Evolutionary conservation across 2,329 filamentous ascomycete species (phyloP), one percentile per base, ranked within the genome.

Genomic region (Xylaria sp.): DNA sequence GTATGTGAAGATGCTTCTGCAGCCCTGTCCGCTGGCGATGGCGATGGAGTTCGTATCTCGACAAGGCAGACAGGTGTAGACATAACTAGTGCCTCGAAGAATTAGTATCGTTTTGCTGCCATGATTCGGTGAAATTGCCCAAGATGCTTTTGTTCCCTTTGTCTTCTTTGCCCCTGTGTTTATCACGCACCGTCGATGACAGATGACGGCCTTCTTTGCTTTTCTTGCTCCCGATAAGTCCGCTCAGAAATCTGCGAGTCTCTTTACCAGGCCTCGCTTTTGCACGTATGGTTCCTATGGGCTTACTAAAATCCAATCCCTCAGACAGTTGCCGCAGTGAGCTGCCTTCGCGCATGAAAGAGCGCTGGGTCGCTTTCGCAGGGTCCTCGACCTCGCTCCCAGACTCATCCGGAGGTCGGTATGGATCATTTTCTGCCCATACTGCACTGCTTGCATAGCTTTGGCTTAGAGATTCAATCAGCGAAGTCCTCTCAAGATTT

Each of bases 351-450:
- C 71, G 75, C 56, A 68, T 63, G 59, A 72, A 72, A 26, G 73
- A 68, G 11, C 72, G 74, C 44, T 74, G 74, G 1, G 70, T 48
- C n/a, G 66, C 42, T 48, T 66, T 74, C 31, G 74, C 73, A 11
- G 67, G 65, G 11, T 69, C 67, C 17, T 83, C 82, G 44, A 76
- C 67, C 13, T 87, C 86, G 71, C 85, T 87, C 15, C 84, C 85
- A 1, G 86, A 86, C 15, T 85, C 87, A 1, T 84, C 84, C 0
- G 85, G 84, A 3, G 84, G 79, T 0, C 76, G 77, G 31, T 76
- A 78, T 9, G 73, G 66, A 59, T 81, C 78, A 54, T 76, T 75
- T 20, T 82, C 80, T 31, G 76, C 69, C 79, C 79, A 81, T 20
- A 77, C 71, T 61, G 66, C 74, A 72, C 70, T 72, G n/a, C 77